A percentile compares a stretch with the other conserved stretches of the same genome.
Evolutionary conservation across 1,284 basidiomycete genomes (phyloP).

Genomic region (Chondrostereum purpureum): DNA sequence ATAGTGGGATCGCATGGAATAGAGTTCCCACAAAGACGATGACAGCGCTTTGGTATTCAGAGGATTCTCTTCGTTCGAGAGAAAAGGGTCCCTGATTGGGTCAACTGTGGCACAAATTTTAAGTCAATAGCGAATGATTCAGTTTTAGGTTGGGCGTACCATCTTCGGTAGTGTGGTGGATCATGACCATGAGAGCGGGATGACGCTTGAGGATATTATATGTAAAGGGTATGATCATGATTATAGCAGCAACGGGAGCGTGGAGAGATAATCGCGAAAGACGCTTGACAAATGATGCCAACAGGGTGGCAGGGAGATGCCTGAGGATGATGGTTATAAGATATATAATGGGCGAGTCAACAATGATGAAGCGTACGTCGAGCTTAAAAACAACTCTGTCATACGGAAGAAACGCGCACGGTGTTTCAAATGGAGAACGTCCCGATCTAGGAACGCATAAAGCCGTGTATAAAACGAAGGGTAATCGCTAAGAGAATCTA

Average conservation of each 20-base stretch:
- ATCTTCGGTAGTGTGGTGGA: slow-evolving; percentile 56
- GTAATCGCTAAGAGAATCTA: slow-evolving; percentile 65
- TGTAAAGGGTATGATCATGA: slow-evolving; percentile 88
- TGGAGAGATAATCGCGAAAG: slow-evolving; percentile 78
- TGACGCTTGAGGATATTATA: slow-evolving; percentile 95
- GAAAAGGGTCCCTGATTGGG: slow-evolving; percentile 58
- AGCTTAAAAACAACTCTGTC: slow-evolving; percentile 84
- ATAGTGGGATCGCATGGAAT: slow-evolving; percentile 79
- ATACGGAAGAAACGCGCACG: slow-evolving; percentile 94
- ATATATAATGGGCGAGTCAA: no score
- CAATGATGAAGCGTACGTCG: slow-evolving; percentile 75
- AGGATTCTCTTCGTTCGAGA: slow-evolving; percentile 66
- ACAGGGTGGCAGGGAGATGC: slow-evolving; percentile 80
- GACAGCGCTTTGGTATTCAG: slow-evolving; percentile 74
- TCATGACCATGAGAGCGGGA: slow-evolving; percentile 88
- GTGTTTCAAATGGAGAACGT: slow-evolving; percentile 88
- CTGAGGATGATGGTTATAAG: no score
- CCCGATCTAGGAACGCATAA: slow-evolving; percentile 82
- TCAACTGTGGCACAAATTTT: slow-evolving; percentile 35
- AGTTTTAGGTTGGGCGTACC: neutral
- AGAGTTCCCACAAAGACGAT: slow-evolving; percentile 90
- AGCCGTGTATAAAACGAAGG: slow-evolving; percentile 94
- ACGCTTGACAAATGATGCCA: slow-evolving; percentile 94
- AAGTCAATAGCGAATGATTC: slow-evolving; percentile 21
- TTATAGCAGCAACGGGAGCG: slow-evolving; percentile 86